These are phyloP conservation scores for Pythium rishiriense DNA, from an alignment of 352 stramenopile genomes.

Conservation along the genomic window DNA sequence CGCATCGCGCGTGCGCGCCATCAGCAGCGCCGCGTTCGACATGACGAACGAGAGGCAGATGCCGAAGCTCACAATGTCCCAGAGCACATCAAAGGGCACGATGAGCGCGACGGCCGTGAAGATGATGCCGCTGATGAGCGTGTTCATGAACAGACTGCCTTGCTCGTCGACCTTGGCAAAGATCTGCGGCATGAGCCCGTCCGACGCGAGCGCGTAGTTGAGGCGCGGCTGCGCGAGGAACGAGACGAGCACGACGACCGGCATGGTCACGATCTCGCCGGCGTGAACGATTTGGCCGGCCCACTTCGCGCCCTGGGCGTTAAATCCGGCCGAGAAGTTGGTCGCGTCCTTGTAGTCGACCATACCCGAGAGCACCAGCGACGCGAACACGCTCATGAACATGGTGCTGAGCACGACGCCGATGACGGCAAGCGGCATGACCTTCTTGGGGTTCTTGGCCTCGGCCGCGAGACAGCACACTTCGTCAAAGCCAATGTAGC, in stretches of 20 bases:
- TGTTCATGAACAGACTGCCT: slow-evolving; percentile 81
- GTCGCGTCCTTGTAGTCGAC: slow-evolving; percentile 25
- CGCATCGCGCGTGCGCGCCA: slow-evolving; percentile 61
- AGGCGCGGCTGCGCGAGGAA: slow-evolving; percentile 93
- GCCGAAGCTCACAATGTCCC: slow-evolving; percentile 89
- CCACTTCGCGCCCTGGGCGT: slow-evolving; percentile 40
- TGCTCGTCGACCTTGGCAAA: slow-evolving; percentile 87
- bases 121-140: slow-evolving; percentile 59
- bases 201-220: slow-evolving; percentile 91
- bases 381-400: slow-evolving; percentile 70
- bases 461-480: slow-evolving; percentile 90
- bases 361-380: slow-evolving; percentile 87
- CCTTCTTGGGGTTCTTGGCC: slow-evolving; percentile 69
- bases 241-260: slow-evolving; percentile 93
- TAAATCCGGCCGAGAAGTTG: slow-evolving; percentile 51
- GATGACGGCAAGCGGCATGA: slow-evolving; percentile 86
- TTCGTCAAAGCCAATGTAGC: slow-evolving; percentile 96
- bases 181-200: slow-evolving; percentile 91
- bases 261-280: slow-evolving; percentile 84
- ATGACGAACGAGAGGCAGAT: slow-evolving; percentile 90
- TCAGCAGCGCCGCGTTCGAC: slow-evolving; percentile 72
- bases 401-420: slow-evolving; percentile 77
- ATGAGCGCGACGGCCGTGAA: slow-evolving; percentile 72
- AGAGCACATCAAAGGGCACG: slow-evolving; percentile 76
- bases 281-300: slow-evolving; percentile 51